These are phyloP conservation scores for Pseudonectria buxi DNA, from an alignment of 2,329 filamentous ascomycete species.

Conservation along the genomic window DNA sequence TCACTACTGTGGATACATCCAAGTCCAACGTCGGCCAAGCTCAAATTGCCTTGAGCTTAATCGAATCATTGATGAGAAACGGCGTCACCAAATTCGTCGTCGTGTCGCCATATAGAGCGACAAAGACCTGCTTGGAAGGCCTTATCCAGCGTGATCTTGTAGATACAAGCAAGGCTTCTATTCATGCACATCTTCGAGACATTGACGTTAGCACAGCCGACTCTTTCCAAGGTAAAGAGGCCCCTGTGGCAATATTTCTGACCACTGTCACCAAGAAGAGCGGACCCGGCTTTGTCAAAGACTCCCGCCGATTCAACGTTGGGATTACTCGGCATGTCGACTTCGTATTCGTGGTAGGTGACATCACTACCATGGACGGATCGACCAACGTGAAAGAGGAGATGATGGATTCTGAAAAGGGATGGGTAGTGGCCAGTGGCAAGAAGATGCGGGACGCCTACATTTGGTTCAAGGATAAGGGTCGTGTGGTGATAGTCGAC, in stretches of 20 bases:
- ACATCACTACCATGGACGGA: constrained; percentile 3
- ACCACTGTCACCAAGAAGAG: constrained; percentile 2
- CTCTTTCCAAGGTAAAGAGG: constrained; percentile 7
- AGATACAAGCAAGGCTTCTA: neutral
- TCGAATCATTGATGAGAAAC: neutral
- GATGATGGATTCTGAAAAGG: neutral
- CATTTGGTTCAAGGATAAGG: constrained; percentile 1
- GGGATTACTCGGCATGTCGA: constrained; percentile 2
- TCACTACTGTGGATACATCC: neutral
- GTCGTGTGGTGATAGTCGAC: too few species aligned
- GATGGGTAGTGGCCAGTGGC: neutral
- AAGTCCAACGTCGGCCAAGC: neutral
- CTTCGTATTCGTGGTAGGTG: constrained; percentile 3
- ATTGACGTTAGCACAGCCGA: constrained; percentile 2
- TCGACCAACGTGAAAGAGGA: neutral
- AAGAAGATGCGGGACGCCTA: constrained; percentile 6
- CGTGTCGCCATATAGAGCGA: neutral
- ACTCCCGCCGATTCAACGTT: constrained; percentile 3
- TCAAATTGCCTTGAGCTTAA: constrained; percentile 1
- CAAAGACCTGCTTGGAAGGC: neutral
- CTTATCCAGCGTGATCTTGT: neutral
- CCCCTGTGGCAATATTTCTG: constrained; percentile 1
- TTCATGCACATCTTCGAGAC: neutral
- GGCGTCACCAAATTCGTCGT: neutral
- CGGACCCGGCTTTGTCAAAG: constrained; percentile 4